phyloP scores from a whole-genome alignment of 495 filamentous ascomycete genomes.

The Neurospora sp. region DNA sequence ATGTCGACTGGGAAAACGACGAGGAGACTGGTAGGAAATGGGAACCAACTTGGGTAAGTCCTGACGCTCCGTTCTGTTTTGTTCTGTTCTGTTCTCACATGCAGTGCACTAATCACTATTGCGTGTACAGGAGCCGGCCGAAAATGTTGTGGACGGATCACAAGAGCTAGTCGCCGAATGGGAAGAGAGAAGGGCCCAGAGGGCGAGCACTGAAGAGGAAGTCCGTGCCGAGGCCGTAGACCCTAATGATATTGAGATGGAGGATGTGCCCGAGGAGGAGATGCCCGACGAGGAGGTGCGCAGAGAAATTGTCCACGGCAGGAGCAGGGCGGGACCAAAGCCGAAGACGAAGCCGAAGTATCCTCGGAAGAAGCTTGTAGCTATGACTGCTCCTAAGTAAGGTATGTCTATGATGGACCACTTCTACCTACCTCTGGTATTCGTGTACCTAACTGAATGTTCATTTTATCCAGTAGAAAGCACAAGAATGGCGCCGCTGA shows the following conservation, averaged over 20 bases:
- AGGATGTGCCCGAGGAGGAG: background rate
- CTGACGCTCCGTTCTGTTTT: background rate
- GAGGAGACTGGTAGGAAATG: background rate
- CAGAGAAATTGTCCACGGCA: background rate
- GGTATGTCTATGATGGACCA: background rate
- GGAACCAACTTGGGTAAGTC: background rate
- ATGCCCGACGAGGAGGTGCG: background rate
- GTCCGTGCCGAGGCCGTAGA: background rate
- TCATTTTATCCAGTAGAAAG: background rate
- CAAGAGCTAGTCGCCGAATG: background rate
- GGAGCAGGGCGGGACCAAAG: background rate
- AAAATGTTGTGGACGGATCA: background rate
- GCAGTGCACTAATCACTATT: background rate
- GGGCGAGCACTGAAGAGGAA: background rate
- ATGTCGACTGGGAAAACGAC: background rate
- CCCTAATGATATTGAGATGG: background rate
- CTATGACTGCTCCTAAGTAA: background rate
- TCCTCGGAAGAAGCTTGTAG: background rate
- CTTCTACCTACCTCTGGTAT: background rate
- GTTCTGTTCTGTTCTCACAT: background rate
- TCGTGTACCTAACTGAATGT: background rate
- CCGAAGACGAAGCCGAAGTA: background rate
- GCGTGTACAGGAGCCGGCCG: background rate
- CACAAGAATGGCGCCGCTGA: background rate
- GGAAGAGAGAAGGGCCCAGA: background rate